Conservation (phyloP, 148 eudicot species). For the Vaccinium macrocarpon region DNA sequence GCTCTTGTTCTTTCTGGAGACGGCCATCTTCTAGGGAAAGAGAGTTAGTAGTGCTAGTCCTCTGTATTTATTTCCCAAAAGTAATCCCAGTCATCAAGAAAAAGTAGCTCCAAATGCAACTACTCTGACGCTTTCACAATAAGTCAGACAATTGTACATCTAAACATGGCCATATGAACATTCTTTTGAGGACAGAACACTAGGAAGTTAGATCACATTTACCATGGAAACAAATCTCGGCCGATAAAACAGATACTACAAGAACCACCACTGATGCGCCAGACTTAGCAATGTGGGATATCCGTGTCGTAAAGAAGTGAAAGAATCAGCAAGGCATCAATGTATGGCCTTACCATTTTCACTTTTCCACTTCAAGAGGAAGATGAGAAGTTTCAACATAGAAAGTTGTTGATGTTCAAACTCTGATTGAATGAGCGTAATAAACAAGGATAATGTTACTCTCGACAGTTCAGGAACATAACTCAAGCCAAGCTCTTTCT, state of each 20-base stretch:
- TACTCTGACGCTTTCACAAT: background rate
- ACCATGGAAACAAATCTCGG: background rate
- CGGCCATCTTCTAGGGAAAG: background rate
- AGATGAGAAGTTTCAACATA: constrained; percentile 49
- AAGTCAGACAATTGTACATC: background rate
- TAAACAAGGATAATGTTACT: constrained; percentile 49
- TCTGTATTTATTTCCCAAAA: background rate
- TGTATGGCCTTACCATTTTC: constrained; percentile 52
- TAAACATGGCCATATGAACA: background rate
- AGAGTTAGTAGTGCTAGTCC: background rate
- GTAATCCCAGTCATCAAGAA: background rate
- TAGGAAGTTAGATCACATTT: background rate
- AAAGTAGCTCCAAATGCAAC: background rate
- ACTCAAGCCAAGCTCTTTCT: constrained; percentile 74
- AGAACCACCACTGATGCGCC: background rate
- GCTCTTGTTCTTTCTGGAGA: background rate
- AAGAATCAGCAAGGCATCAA: background rate
- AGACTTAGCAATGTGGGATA: background rate
- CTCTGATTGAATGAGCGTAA: constrained; percentile 52
- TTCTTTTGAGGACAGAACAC: background rate
- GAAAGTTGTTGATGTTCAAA: constrained; percentile 74
- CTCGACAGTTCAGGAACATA: constrained; percentile 52
- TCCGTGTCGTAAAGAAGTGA: background rate
- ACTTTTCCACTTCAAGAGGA: constrained; percentile 63
- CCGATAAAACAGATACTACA: background rate